Evolutionary conservation across 2,329 filamentous ascomycete species (phyloP), one percentile per base, ranked within the genome.

Genomic region (Colletotrichum orchidophilum): DNA sequence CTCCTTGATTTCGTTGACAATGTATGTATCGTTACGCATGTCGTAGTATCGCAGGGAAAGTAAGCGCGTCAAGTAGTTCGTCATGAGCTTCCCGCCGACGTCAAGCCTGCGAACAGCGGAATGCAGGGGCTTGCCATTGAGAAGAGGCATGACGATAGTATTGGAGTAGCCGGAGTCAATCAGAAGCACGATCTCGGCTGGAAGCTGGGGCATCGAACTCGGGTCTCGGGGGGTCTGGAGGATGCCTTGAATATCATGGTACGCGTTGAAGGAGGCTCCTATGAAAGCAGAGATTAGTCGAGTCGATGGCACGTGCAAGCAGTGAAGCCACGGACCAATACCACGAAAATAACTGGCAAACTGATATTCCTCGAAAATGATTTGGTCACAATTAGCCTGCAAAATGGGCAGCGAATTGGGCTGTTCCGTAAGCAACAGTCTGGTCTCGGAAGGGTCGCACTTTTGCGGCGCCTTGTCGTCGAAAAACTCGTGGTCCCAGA

Each of bases 1-100:
- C 79, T 99, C 96, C 79, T 99, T 99, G 81, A 98, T 95, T 80
- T 98, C 94, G 77, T 97, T 97, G 79, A 98, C 94, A 61, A 98
- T 92, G 80, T 97, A 92, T 1, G 93, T 92, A 76, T 99, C 96
- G 80, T 97, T 95, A 73, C 96, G 91, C 90, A 99, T 95, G 79
- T 98, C 96, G 81, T 97, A 97, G 78, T 98, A 95, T 7, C 96
- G 92, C 15, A 97, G 87, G 1, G 95, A 98, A 21, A 98, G 90
- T 18, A 97, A 87, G 67, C 96, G 93, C 58, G 96, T 96, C 39
- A 99, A 87, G 79, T 97, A 93, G 80, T 98, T 98, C 26, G 96
- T 98, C 73, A 99, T 84, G 62, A 97, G 89, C 81, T 97, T 98
- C 68, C 96, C 96, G 53, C 96, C 96, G 7, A 98, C 88, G 65